Evolutionary conservation across 2,329 filamentous ascomycete genomes (phyloP).

Genomic region (Cryoendolithus antarcticus): DNA sequence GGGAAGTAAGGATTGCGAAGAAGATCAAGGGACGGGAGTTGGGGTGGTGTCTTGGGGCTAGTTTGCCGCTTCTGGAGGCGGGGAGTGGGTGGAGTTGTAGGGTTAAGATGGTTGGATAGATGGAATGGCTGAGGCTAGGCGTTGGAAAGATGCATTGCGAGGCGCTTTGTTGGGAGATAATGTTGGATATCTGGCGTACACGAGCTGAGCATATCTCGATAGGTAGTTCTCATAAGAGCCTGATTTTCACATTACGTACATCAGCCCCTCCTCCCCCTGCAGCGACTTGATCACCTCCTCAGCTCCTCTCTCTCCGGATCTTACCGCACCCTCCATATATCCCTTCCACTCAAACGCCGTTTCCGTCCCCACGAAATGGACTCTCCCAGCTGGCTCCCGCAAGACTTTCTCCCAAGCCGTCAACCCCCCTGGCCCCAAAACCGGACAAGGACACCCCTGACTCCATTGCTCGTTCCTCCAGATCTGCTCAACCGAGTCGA

Average conservation of each 20-base stretch:
- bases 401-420: slow-evolving; percentile 12
- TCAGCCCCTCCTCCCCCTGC: no score
- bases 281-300: slow-evolving; percentile 1
- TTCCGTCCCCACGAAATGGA: slow-evolving; percentile 19
- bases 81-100: slow-evolving; percentile 16
- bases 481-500: slow-evolving; percentile 12
- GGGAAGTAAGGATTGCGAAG: slow-evolving; percentile 96
- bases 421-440: slow-evolving; percentile 12
- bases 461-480: slow-evolving; percentile 18
- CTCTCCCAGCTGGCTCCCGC: slow-evolving; percentile 7
- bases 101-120: slow-evolving; percentile 7
- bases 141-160: no score
- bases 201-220: no score
- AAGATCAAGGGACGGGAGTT: slow-evolving; percentile 96
- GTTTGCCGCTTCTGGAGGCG: slow-evolving; percentile 28
- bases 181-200: no score
- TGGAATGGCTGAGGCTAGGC: no score
- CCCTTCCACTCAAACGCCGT: slow-evolving; percentile 13
- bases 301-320: slow-evolving; percentile 12
- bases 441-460: slow-evolving; percentile 15
- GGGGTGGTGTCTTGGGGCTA: slow-evolving; percentile 94
- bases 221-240: no score
- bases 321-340: slow-evolving; percentile 18
- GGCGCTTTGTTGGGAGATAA: no score
- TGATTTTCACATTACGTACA: no score